Conservation (phyloP, 1,284 basidiomycete species). For the Papiliotrema flavescens region DNA sequence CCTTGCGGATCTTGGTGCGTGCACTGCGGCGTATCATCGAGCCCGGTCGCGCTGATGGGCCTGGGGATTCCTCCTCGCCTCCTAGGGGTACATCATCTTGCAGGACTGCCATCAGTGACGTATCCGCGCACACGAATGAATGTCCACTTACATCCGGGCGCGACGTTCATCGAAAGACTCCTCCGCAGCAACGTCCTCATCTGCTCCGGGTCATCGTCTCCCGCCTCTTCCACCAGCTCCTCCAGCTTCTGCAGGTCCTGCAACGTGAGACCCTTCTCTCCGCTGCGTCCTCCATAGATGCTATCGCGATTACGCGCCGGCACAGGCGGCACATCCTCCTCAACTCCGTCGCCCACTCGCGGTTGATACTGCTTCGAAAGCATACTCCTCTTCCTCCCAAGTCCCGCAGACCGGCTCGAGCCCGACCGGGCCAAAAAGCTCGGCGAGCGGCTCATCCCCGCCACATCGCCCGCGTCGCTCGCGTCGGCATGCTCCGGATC, state of each 20-base stretch:
- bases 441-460: slow-evolving; percentile 29
- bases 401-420: slow-evolving; percentile 51
- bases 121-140: slow-evolving; percentile 1
- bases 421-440: slow-evolving; percentile 41
- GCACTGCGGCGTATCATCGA: slow-evolving; percentile 84
- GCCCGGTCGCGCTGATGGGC: slow-evolving; percentile 81
- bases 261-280: slow-evolving; percentile 74
- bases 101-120: slow-evolving; percentile 21
- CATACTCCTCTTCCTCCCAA: slow-evolving; percentile 81
- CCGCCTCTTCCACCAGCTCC: slow-evolving; percentile 82
- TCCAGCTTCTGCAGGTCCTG: slow-evolving; percentile 89
- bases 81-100: slow-evolving; percentile 32
- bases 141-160: slow-evolving; percentile 72
- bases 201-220: slow-evolving; percentile 74
- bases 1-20: slow-evolving; percentile 91
- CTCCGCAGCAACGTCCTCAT: slow-evolving; percentile 77
- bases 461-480: slow-evolving; percentile 30
- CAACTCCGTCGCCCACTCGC: slow-evolving; percentile 66
- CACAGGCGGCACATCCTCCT: slow-evolving; percentile 63
- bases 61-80: slow-evolving; percentile 64
- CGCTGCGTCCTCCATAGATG: slow-evolving; percentile 53
- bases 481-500: slow-evolving; percentile 55
- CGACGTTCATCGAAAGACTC: slow-evolving; percentile 80
- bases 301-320: slow-evolving; percentile 60
- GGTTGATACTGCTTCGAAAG: slow-evolving; percentile 83